Evolutionary conservation across 768 basidiomycete genomes (phyloP).

Genomic region (Trametes cinnabarina): DNA sequence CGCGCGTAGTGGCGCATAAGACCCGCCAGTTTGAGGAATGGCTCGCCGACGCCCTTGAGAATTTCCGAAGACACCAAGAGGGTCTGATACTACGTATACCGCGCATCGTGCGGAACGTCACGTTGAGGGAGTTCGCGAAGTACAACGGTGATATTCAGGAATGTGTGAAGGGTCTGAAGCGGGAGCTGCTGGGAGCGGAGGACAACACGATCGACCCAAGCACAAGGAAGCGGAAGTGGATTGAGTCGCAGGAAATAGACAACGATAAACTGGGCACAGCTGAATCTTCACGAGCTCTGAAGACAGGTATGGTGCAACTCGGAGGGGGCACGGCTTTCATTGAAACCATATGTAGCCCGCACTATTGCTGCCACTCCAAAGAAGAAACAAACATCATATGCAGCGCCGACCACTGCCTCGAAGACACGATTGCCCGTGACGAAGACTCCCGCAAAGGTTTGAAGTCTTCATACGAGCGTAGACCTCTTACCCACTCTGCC

Average conservation of each 20-base stretch:
- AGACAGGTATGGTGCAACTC: conserved; percentile 50
- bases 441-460: conserved; percentile 33
- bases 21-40: conserved; percentile 72
- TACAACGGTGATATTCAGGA: conserved; percentile 76
- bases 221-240: conserved; percentile 77
- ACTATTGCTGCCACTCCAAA: conserved; percentile 48
- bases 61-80: conserved; percentile 74
- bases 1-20: conserved; percentile 62
- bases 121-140: conserved; percentile 77
- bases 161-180: conserved; percentile 66
- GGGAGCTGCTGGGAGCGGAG: conserved; percentile 53
- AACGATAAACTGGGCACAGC: conserved; percentile 24
- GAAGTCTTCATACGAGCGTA: not conserved
- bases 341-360: conserved; percentile 37
- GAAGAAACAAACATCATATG: conserved; percentile 48
- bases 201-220: conserved; percentile 59
- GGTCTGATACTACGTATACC: conserved; percentile 72
- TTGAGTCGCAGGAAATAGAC: conserved; percentile 56
- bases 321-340: not conserved
- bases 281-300: conserved; percentile 48
- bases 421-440: conserved; percentile 35
- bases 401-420: conserved; percentile 53
- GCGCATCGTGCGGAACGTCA: conserved; percentile 66
- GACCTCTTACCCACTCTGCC: not conserved
- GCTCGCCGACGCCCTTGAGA: conserved; percentile 70